Conservation (phyloP, 163 green algal species). For the Scenedesmus sp. region DNA sequence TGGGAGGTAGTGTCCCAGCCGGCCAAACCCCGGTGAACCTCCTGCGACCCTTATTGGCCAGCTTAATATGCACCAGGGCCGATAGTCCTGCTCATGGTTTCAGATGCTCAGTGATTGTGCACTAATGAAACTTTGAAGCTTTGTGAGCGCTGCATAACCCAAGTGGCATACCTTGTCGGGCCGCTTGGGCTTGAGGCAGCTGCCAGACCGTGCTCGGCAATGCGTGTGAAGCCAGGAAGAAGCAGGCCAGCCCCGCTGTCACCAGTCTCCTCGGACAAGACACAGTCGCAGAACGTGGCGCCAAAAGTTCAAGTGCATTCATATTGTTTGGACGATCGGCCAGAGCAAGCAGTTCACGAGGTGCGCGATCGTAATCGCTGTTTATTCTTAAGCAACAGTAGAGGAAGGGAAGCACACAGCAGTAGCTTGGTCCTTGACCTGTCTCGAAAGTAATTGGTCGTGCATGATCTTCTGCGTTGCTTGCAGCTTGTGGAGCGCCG, state of each 20-base stretch:
- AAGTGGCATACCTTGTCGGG: not conserved
- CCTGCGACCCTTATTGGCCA: not conserved
- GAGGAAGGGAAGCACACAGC: not conserved
- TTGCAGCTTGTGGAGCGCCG: slow-evolving; percentile 39
- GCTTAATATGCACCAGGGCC: not conserved
- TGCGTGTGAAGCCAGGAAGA: not conserved
- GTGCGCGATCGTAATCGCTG: not conserved
- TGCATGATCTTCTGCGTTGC: not conserved
- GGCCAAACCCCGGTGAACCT: slow-evolving; percentile 12
- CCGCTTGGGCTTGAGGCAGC: not conserved
- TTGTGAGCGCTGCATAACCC: not conserved
- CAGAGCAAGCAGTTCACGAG: slow-evolving; percentile 8
- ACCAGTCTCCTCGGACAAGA: not conserved
- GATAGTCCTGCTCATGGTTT: not conserved
- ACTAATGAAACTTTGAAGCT: not conserved
- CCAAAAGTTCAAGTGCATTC: slow-evolving; percentile 22
- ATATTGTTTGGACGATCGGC: not conserved
- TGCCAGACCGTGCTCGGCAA: not conserved
- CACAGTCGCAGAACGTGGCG: not conserved
- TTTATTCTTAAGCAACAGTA: not conserved
- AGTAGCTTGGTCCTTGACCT: not conserved
- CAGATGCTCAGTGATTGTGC: not conserved
- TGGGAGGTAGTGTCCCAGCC: not conserved
- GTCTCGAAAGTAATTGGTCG: not conserved
- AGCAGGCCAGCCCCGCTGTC: not conserved